Conservation (phyloP, 768 basidiomycete species). For the Hemileccinum impolitum region DNA sequence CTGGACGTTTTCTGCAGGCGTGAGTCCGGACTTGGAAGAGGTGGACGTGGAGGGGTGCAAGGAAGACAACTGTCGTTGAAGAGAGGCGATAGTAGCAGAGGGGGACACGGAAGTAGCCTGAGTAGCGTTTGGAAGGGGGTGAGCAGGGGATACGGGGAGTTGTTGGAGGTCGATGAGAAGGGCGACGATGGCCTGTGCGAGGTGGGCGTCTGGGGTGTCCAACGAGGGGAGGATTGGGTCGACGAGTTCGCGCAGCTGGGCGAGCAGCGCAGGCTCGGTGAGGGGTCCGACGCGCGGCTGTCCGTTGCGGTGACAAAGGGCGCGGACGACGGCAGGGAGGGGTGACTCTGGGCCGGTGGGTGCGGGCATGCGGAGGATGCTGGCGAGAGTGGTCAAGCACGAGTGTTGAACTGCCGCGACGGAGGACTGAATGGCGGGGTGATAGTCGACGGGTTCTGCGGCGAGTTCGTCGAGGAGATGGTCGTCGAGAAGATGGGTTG, state of each 20-base stretch:
- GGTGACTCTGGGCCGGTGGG: constrained; percentile 15
- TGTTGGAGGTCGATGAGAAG: constrained; percentile 67
- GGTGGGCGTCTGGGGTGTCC: constrained; percentile 49
- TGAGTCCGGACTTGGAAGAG: constrained; percentile 5
- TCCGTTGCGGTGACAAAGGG: constrained; percentile 15
- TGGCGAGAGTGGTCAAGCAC: constrained; percentile 70
- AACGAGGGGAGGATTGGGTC: constrained; percentile 44
- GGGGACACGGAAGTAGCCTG: constrained; percentile 8
- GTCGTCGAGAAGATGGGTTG: constrained; percentile 13
- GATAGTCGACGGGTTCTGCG: constrained; percentile 22
- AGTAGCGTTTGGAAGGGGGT: constrained; percentile 8
- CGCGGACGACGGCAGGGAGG: constrained; percentile 18
- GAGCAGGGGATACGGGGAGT: constrained; percentile 39
- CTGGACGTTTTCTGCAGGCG: constrained; percentile 53
- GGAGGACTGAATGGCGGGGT: constrained; percentile 48
- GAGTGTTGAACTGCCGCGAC: constrained; percentile 67
- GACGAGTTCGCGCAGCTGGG: constrained; percentile 57
- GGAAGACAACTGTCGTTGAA: constrained; percentile 66
- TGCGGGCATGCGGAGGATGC: constrained; percentile 43
- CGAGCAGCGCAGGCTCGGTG: constrained; percentile 36
- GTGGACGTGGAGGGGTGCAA: constrained; percentile 42
- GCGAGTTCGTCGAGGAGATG: constrained; percentile 23
- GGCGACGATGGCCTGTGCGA: constrained; percentile 66
- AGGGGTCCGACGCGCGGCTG: constrained; percentile 30
- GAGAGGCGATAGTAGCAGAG: constrained; percentile 51